Evolutionary conservation across 371 early-diverging fungal species (phyloP).

Genomic region (Nosema bombycis): DNA sequence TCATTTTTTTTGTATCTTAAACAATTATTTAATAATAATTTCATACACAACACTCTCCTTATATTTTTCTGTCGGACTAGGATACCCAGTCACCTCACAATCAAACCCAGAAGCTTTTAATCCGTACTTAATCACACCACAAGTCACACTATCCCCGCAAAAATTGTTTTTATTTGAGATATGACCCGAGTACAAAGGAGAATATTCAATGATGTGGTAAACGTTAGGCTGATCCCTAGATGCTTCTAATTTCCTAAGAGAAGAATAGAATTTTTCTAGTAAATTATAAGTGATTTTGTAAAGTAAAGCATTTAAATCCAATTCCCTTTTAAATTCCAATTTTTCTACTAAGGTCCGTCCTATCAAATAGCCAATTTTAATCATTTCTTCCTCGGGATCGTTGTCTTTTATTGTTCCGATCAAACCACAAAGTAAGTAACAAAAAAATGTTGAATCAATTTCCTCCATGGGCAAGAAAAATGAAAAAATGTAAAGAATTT

Average conservation of each 20-base stretch:
- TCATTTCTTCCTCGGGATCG: slow-evolving; percentile 35
- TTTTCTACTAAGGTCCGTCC: slow-evolving; percentile 23
- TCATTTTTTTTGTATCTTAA: too few species aligned
- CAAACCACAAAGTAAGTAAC: slow-evolving; percentile 30
- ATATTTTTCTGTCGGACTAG: slow-evolving; percentile 22
- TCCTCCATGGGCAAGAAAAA: slow-evolving; percentile 18
- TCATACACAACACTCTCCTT: slow-evolving; percentile 36
- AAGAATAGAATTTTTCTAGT: slow-evolving; percentile 25
- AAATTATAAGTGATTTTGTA: slow-evolving; percentile 47
- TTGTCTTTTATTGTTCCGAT: slow-evolving; percentile 30
- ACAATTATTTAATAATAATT: slow-evolving; percentile 14
- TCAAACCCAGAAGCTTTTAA: slow-evolving; percentile 33
- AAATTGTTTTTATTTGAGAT: slow-evolving; percentile 30
- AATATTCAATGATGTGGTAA: slow-evolving; percentile 33
- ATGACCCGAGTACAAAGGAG: slow-evolving; percentile 15
- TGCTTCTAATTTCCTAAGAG: slow-evolving; percentile 31
- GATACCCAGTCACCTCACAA: slow-evolving; percentile 40
- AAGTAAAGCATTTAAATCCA: slow-evolving; percentile 29
- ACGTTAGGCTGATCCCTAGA: background rate
- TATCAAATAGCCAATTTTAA: slow-evolving; percentile 32
- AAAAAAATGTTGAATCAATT: slow-evolving; percentile 18
- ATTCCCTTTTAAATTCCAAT: slow-evolving; percentile 41
- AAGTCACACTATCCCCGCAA: slow-evolving; percentile 38
- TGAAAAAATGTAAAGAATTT: background rate
- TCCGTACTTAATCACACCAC: slow-evolving; percentile 39